Conservation (phyloP, 306 rosid genomes). For the Prunus fruticosa region DNA sequence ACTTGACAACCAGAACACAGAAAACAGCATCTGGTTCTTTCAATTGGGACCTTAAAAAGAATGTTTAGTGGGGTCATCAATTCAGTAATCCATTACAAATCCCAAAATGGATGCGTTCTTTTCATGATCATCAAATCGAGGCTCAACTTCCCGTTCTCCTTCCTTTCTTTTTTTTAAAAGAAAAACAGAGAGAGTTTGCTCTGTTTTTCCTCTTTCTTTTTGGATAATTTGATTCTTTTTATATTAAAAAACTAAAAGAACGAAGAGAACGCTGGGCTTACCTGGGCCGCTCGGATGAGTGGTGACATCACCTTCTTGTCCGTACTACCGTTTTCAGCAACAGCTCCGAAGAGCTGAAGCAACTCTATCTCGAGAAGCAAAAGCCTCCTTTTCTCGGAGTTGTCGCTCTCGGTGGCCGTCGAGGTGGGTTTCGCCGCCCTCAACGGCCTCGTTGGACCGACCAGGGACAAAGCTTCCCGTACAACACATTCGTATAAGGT, state of each 20-base stretch:
- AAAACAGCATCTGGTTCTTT: neutral
- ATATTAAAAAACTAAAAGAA: neutral
- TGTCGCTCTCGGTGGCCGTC: neutral
- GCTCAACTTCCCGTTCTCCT: neutral
- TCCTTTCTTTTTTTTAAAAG: neutral
- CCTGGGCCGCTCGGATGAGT: constrained; percentile 39
- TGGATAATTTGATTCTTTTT: neutral
- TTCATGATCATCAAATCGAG: neutral
- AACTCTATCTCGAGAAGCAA: constrained; percentile 36
- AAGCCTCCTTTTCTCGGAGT: constrained; percentile 29
- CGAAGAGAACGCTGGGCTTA: neutral
- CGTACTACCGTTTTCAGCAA: constrained; percentile 20
- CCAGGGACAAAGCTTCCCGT: constrained; percentile 32
- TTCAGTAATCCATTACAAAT: neutral
- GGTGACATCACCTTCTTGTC: constrained; percentile 29
- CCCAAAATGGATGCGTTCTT: neutral
- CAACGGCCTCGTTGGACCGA: neutral
- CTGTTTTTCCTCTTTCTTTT: too few species aligned
- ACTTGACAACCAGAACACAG: neutral
- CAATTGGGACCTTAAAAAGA: neutral
- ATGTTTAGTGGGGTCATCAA: neutral
- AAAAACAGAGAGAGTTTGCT: too few species aligned
- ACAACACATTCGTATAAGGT: constrained; percentile 37
- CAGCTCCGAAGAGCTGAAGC: constrained; percentile 40
- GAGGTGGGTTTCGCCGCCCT: neutral